Conservation (phyloP, 2,329 filamentous ascomycete genomes). For the Scleromitrula shiraiana region DNA sequence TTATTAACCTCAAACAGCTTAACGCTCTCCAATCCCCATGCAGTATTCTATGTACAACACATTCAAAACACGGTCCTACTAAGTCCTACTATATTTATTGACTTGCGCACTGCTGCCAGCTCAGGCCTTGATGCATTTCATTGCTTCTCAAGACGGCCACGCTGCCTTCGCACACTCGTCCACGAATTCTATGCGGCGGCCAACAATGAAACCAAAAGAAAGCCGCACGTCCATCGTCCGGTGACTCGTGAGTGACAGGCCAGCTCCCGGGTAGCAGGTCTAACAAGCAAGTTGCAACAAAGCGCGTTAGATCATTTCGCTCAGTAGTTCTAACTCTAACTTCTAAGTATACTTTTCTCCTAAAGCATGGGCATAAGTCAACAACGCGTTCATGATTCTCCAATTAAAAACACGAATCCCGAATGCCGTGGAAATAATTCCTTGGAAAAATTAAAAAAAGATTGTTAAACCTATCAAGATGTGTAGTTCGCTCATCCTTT, state of each 20-base stretch:
- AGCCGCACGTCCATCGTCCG: slow-evolving; percentile 9
- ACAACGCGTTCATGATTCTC: neutral
- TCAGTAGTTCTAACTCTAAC: too few species aligned
- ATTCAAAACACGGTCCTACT: slow-evolving; percentile 21
- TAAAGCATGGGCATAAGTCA: neutral
- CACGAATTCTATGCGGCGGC: slow-evolving; percentile 11
- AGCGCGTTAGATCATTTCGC: neutral
- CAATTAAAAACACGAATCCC: neutral
- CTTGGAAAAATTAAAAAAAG: neutral
- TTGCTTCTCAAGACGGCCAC: slow-evolving; percentile 9
- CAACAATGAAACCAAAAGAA: slow-evolving; percentile 9
- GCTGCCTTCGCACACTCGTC: slow-evolving; percentile 11
- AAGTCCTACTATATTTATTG: slow-evolving; percentile 12
- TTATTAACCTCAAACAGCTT: slow-evolving; percentile 9
- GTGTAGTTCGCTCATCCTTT: slow-evolving; percentile 1
- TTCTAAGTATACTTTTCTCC: slow-evolving; percentile 5
- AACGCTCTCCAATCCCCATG: slow-evolving; percentile 5
- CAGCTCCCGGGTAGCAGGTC: slow-evolving; percentile 2
- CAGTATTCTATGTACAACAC: slow-evolving; percentile 14
- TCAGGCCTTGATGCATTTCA: slow-evolving; percentile 9
- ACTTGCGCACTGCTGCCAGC: slow-evolving; percentile 6
- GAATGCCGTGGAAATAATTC: neutral
- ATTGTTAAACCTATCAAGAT: too few species aligned
- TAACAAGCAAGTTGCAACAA: neutral
- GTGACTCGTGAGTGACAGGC: slow-evolving; percentile 3